Evolutionary conservation across 208 protist genomes (phyloP), one percentile per base, ranked within the genome.

Genomic region (Spironucleus salmonicida): DNA sequence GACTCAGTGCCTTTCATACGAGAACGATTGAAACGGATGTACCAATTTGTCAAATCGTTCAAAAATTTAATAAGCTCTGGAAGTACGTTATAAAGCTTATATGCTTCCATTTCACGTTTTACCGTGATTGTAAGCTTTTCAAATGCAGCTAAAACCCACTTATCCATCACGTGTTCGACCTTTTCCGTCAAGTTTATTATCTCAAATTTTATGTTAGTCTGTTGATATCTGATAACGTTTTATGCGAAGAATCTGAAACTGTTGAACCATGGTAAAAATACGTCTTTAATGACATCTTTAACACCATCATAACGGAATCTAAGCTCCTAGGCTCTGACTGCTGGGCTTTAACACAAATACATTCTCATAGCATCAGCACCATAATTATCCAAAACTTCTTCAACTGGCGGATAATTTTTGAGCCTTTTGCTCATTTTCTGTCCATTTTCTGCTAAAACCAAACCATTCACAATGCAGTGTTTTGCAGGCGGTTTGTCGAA

Each of bases 381-480:
- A 84, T 95, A 89, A 2, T 84, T 67, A 74, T 95, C 77, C 61
- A 99, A 87, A 2, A 99, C 86, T 29, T 87, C n/a, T 34, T 79
- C 82, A 66, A 95, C 95, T 76, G 97, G 92, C 7, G 95, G 94
- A 84, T 99, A 99, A 87, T 99, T 99, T 82, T 98, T 95, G 34
- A 96, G 80, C 71, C 92, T 84, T 85, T 99, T 99, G 79, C 87
- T 93, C 97, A 99, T 99, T 85, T 99, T 99, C 79, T 94, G 93
- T n/a, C 93, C 88, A 79, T 97, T 92, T 62, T 85, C 85, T 66
- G 95, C 94, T 0, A 99, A 88, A 13, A 99, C 91, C 19, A 99
- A 87, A 35, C 97, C 97, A 81, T 98, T 98, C 2, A 98, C 94
- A 78, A 98, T 92, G 34, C 98, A 83, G 85, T 99, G 98, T 81